phyloP scores from a whole-genome alignment of 495 filamentous ascomycete species.

The Choiromyces venosus region DNA sequence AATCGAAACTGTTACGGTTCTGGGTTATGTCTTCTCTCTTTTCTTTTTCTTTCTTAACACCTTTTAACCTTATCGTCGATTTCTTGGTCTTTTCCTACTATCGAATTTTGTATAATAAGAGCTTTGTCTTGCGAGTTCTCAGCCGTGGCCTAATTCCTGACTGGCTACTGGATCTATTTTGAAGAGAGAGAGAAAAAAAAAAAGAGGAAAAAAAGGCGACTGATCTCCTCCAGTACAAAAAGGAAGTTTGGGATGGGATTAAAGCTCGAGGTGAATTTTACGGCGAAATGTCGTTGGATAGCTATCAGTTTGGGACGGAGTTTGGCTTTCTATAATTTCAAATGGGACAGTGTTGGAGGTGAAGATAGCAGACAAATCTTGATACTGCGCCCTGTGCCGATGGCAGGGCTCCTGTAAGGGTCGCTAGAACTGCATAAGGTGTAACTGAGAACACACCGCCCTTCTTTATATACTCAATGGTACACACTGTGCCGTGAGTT shows the following conservation, averaged over 20 bases:
- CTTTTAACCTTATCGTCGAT: neutral
- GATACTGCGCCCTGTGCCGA: neutral
- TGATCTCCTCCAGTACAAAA: neutral
- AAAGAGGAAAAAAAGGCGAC: neutral
- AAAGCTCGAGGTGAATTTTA: neutral
- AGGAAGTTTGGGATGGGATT: neutral
- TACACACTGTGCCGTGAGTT: neutral
- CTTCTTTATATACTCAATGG: neutral
- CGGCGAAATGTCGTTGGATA: neutral
- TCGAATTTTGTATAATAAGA: conserved; percentile 3
- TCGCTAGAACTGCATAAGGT: neutral
- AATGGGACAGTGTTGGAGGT: neutral
- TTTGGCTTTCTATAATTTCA: neutral
- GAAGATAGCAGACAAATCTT: neutral
- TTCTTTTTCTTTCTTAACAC: conserved; percentile 5
- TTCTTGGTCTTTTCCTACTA: neutral
- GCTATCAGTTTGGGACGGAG: conserved; percentile 1
- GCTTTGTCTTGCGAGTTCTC: conserved; percentile 2
- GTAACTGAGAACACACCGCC: neutral
- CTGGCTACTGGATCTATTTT: neutral
- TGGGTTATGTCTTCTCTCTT: conserved; percentile 9
- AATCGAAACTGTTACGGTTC: conserved; percentile 11
- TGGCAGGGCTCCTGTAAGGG: neutral
- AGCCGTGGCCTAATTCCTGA: neutral
- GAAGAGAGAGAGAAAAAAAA: neutral